Evolutionary conservation across 2,329 filamentous ascomycete genomes (phyloP), one percentile per base, ranked within the genome.

Genomic region (Fusarium temperatum): DNA sequence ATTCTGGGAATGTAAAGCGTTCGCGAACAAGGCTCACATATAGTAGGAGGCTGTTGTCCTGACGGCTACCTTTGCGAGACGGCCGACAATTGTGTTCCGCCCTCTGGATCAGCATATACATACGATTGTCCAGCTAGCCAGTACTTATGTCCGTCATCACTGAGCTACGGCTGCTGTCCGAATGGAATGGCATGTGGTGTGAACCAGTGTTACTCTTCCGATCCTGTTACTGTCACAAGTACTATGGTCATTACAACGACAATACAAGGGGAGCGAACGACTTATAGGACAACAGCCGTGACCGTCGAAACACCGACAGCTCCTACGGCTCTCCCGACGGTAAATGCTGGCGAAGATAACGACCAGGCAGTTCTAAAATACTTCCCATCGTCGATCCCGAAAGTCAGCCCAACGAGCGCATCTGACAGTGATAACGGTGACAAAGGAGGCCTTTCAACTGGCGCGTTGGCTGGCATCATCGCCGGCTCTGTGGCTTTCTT

Each of bases 111-210:
- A 10, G 77, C 84, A 2, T 80, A 79, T 36, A 82, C 81, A 13
- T 78, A 81, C 63, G 81, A 78, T 22, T 90, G 89, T 59, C 83
- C 83, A 11, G 71, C 81, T 5, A 83, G 80, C 66, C 87, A 84
- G 53, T 86, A 83, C 62, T 80, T 85, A 8, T 90, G 89, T 65
- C 85, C 89, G 4, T 75, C 85, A 10, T 87, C 86, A 3, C 72
- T 87, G 8, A 85, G 85, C 58, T 87, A 84, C 65, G 89, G 88
- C 1, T 90, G 89, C 71, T 91, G 89, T 75, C 80, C 79, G 6
- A 84, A 79, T 53, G 85, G 85, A 9, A 84, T 87, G 82, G 85
- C 79, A 32, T 91, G 89, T 74, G 88, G 83, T 6, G 64, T 75
- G 32, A 80, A 80, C 30, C 79, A 81, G 55, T 91, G 89, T 75